Conservation (phyloP, 1,139 yeast species). For the Hanseniaspora sp. region DNA sequence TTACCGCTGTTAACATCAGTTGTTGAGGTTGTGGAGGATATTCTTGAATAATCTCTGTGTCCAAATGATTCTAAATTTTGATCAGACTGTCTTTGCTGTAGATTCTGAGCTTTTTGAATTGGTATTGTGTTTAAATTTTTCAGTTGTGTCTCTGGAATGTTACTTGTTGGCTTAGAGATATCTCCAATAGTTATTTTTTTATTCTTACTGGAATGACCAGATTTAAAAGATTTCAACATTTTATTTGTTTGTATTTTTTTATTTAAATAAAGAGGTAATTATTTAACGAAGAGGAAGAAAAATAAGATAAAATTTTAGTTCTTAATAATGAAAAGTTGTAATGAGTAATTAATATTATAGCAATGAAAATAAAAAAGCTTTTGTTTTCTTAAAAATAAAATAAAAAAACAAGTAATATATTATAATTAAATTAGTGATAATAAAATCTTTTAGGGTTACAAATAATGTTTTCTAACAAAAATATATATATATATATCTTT, state of each 20-base stretch:
- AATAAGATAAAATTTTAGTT: too few relatives aligned
- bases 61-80: slow-evolving; percentile 7
- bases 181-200: slow-evolving; percentile 12
- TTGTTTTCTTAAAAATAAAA: too few relatives aligned
- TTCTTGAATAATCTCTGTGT: slow-evolving; percentile 1
- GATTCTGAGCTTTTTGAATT: slow-evolving; percentile 13
- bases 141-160: slow-evolving; percentile 13
- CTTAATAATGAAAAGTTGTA: too few relatives aligned
- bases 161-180: slow-evolving; percentile 15
- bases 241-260: not conserved
- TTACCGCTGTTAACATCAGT: not conserved
- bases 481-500: too few relatives aligned
- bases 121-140: slow-evolving; percentile 15
- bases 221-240: slow-evolving; percentile 1
- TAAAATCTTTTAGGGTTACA: too few relatives aligned
- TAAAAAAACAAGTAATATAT: too few relatives aligned
- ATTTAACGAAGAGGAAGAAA: not conserved
- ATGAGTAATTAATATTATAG: too few relatives aligned
- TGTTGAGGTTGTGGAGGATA: not conserved
- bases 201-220: slow-evolving; percentile 9
- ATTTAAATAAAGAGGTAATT: too few relatives aligned
- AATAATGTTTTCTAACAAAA: too few relatives aligned
- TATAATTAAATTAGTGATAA: too few relatives aligned
- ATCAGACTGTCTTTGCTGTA: slow-evolving; percentile 6
- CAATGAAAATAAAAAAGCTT: too few relatives aligned